Conservation (phyloP, 441 rosid genomes). For the Mallotus japonicus region DNA sequence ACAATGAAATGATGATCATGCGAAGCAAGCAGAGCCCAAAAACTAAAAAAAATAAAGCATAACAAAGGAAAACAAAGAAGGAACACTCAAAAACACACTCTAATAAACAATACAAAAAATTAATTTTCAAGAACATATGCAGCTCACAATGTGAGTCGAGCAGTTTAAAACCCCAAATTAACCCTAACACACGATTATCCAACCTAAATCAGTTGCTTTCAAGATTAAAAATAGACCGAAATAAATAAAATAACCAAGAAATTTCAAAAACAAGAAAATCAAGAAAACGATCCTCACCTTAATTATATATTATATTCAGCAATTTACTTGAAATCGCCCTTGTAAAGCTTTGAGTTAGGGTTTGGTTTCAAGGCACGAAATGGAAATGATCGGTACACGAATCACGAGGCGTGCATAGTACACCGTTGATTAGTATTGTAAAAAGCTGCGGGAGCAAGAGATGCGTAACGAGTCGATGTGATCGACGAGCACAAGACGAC, state of each 20-base stretch:
- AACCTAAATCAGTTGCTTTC: too few relatives aligned
- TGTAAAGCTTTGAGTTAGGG: constrained; percentile 22
- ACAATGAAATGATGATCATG: too few relatives aligned
- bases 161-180: too few relatives aligned
- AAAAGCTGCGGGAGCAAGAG: neutral
- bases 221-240: neutral
- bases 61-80: neutral
- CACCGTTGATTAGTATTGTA: neutral
- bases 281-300: constrained; percentile 23
- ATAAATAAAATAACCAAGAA: neutral
- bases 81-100: too few relatives aligned
- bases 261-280: neutral
- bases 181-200: too few relatives aligned
- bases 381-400: constrained; percentile 19
- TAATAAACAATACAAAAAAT: too few relatives aligned
- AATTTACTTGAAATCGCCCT: neutral
- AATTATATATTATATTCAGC: neutral
- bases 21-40: neutral
- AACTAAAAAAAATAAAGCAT: neutral
- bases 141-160: too few relatives aligned
- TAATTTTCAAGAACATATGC: too few relatives aligned
- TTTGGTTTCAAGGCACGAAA: neutral
- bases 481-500: constrained; percentile 17
- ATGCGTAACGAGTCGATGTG: constrained; percentile 13
- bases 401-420: constrained; percentile 9